A percentile compares a stretch with the other conserved stretches of the same genome.
Conservation (phyloP, 495 filamentous ascomycete species). For the Tuber microsphaerosporum region DNA sequence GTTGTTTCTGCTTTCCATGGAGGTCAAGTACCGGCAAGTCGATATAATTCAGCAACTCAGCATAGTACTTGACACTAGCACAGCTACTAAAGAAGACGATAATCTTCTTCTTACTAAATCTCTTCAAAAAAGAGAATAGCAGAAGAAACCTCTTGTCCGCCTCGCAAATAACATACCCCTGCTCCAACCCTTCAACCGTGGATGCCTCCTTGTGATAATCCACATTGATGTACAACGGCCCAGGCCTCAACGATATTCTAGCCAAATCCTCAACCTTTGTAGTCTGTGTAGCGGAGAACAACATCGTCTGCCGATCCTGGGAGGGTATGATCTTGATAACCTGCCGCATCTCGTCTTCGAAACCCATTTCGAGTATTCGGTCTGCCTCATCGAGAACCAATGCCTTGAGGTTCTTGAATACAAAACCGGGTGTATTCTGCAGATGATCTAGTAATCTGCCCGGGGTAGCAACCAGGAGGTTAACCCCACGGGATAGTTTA, state of each 20-base stretch:
- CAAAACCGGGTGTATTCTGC: constrained; percentile 83
- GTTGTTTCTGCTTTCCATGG: constrained; percentile 94
- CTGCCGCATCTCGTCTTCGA: constrained; percentile 97
- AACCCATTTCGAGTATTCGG: constrained; percentile 90
- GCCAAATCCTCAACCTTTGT: constrained; percentile 97
- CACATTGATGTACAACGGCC: constrained; percentile 93
- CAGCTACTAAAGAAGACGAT: constrained; percentile 96
- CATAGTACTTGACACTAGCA: constrained; percentile 87
- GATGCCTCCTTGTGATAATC: constrained; percentile 69
- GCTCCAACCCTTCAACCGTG: constrained; percentile 87
- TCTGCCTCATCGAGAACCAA: constrained; percentile 91
- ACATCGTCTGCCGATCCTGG: constrained; percentile 85
- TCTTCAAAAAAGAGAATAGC: constrained; percentile 93
- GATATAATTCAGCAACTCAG: constrained; percentile 91
- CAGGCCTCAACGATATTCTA: constrained; percentile 81
- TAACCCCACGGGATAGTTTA: constrained; percentile 88
- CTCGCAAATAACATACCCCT: constrained; percentile 90
- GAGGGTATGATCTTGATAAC: constrained; percentile 92
- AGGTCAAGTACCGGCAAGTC: constrained; percentile 83
- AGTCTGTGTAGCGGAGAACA: constrained; percentile 96
- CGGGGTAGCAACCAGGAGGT: constrained; percentile 87
- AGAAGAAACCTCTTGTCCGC: constrained; percentile 89
- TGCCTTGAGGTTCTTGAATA: constrained; percentile 86
- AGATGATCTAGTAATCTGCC: constrained; percentile 89
- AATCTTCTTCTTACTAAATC: constrained; percentile 83